phyloP scores from a whole-genome alignment of 2,329 filamentous ascomycete genomes.

The Talaromyces islandicus region DNA sequence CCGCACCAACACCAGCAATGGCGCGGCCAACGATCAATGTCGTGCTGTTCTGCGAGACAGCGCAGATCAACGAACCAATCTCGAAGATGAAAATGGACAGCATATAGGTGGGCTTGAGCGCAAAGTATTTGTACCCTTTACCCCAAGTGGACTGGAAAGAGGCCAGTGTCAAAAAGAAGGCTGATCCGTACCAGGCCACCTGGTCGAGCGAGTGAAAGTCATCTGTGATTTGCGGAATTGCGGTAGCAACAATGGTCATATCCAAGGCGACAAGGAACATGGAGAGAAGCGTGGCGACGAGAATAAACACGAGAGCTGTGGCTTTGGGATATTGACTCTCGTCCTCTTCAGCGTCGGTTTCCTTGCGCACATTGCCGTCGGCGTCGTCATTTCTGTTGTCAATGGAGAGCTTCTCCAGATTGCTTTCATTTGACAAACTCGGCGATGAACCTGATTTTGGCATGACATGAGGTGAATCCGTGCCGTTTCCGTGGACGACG shows the following conservation, averaged over 20 bases:
- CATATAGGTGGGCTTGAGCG: constrained; percentile 29
- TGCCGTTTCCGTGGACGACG: neutral
- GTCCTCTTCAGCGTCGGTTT: neutral
- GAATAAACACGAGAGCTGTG: constrained; percentile 8
- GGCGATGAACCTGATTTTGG: neutral
- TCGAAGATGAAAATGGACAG: constrained; percentile 36
- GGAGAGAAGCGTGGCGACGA: constrained; percentile 10
- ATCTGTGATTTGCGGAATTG: constrained; percentile 23
- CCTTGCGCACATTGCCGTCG: neutral
- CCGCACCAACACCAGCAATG: constrained; percentile 28
- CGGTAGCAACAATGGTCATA: constrained; percentile 27
- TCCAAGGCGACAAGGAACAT: constrained; percentile 14
- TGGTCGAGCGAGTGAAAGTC: constrained; percentile 23
- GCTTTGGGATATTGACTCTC: constrained; percentile 10
- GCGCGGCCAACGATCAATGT: constrained; percentile 35
- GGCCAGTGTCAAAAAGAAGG: constrained; percentile 29
- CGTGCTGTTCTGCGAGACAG: constrained; percentile 27
- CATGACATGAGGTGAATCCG: neutral
- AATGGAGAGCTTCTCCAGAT: neutral
- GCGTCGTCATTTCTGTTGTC: neutral
- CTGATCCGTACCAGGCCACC: constrained; percentile 32
- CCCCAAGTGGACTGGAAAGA: constrained; percentile 29
- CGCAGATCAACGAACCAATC: constrained; percentile 34
- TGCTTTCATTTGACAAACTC: neutral
- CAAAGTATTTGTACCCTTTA: constrained; percentile 25